Evolutionary conservation across 495 filamentous ascomycete species (phyloP).

Genomic region (Zalerion maritima): DNA sequence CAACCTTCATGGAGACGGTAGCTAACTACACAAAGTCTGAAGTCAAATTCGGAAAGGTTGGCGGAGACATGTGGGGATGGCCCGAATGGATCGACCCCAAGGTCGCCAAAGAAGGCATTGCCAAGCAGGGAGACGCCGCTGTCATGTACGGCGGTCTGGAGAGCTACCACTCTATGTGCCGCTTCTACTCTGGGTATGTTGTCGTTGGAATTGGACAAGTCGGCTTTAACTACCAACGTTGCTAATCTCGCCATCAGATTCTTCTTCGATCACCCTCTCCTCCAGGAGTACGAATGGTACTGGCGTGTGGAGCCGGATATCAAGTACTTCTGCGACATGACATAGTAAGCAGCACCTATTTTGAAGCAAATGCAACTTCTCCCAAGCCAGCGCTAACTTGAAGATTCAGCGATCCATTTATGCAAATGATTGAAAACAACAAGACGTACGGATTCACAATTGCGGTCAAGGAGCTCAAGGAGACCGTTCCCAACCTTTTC

Average conservation of each 20-base stretch:
- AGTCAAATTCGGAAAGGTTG: constrained; percentile 93
- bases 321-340: constrained; percentile 99
- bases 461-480: constrained; percentile 93
- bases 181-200: constrained; percentile 91
- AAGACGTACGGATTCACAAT: constrained; percentile 99
- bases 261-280: constrained; percentile 95
- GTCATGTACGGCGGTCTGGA: constrained; percentile 99
- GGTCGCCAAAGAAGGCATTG: constrained; percentile 87
- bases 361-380: constrained; percentile 4
- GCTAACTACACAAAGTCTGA: constrained; percentile 72
- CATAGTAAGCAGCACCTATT: constrained; percentile 56
- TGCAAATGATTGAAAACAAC: constrained; percentile 78
- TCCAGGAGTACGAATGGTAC: constrained; percentile 98
- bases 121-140: constrained; percentile 88
- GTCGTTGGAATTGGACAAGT: too few species aligned
- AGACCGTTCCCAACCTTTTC: constrained; percentile 98
- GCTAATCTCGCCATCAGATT: constrained; percentile 39
- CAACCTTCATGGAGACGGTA: constrained; percentile 77
- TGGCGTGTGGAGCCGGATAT: constrained; percentile 99
- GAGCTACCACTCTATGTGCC: constrained; percentile 96
- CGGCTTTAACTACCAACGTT: constrained; percentile 1
- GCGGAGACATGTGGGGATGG: constrained; percentile 83
- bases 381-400: not conserved
- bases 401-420: constrained; percentile 70
- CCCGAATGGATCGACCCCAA: constrained; percentile 91